Base-by-base conservation (phyloP, 2,329 filamentous ascomycete genomes). In the Ceratocystis harringtonii region DNA sequence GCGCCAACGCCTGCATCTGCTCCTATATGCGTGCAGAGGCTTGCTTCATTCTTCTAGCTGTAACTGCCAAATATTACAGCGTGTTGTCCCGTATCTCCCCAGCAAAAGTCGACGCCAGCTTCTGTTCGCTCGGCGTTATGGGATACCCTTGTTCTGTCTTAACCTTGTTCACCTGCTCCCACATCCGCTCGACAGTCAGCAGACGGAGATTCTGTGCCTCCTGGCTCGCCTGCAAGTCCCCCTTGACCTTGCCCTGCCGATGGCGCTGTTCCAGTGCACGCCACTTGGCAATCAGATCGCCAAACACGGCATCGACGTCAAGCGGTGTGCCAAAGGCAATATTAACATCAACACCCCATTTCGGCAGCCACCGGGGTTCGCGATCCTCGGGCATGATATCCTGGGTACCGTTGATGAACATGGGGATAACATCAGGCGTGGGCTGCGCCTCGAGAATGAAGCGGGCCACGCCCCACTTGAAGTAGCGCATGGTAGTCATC, bases 401-500 rank as follows among this genome's bases (percentile, higher is more conserved):
- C 72, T 96, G 88, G 17, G 89, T 88, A 32, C 94, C 94, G 71
- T 96, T 90, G 62, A 97, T 87, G 79, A 95, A 99, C 76, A 99
- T 92, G 55, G 94, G 91, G 44, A 99, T 82, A 22, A 99, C 82
- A 70, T 95, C 89, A 0, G 94, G 94, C 68, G 89, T 86, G 2
- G 90, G 90, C 61, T 92, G 88, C 60, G 87, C 84, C 75, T 99
- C 94, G 60, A 99, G 83, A 66, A 99, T 94, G 66, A 97, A 80
- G 1, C 94, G 84, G 5, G 92, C 90, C 1, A 97, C 81, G 0
- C 94, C 94, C 94, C 94, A 99, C 78, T 96, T 96, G 83, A 97
- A 97, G 77, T 99, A 99, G 36, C 94, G 88, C 80, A 97, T 86
- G 6, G 86, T 84, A 70, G 85, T 84, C 52, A 85, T 78, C 1